Evolutionary conservation across 805 yeast genomes (phyloP).

Genomic region (Myxozyma mucilagina): DNA sequence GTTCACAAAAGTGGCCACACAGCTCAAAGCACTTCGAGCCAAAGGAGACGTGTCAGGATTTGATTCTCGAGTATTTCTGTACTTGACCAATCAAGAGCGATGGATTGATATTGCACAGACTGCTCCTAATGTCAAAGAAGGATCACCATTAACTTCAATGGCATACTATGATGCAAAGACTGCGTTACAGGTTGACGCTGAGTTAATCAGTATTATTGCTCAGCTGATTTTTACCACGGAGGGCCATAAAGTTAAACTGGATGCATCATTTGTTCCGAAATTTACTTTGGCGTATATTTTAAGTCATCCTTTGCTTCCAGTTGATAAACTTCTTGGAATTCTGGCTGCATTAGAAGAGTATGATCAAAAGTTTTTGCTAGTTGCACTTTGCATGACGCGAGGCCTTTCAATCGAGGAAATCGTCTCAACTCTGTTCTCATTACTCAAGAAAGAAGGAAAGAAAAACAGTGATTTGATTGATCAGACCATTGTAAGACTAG

Average conservation of each 20-base stretch:
- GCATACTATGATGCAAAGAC: slow-evolving; percentile 7
- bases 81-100: slow-evolving; percentile 4
- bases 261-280: slow-evolving; percentile 47
- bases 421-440: neutral
- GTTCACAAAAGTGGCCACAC: neutral
- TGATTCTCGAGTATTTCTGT: slow-evolving; percentile 2
- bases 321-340: slow-evolving; percentile 54
- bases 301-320: slow-evolving; percentile 86
- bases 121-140: slow-evolving; percentile 1
- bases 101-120: neutral
- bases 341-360: slow-evolving; percentile 42
- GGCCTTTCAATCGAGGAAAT: slow-evolving; percentile 4
- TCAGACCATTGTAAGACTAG: slow-evolving; percentile 1
- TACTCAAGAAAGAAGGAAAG: neutral
- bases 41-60: slow-evolving; percentile 4
- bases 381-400: slow-evolving; percentile 4
- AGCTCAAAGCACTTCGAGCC: neutral
- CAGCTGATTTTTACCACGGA: slow-evolving; percentile 37
- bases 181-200: slow-evolving; percentile 32
- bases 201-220: slow-evolving; percentile 33
- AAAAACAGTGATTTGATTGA: neutral
- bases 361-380: neutral
- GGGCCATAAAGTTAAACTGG: slow-evolving; percentile 33
- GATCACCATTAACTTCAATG: neutral
- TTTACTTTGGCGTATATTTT: slow-evolving; percentile 67